Evolutionary conservation across 352 stramenopile species (phyloP).

Genomic region (Hyaloperonospora arabidopsidis): DNA sequence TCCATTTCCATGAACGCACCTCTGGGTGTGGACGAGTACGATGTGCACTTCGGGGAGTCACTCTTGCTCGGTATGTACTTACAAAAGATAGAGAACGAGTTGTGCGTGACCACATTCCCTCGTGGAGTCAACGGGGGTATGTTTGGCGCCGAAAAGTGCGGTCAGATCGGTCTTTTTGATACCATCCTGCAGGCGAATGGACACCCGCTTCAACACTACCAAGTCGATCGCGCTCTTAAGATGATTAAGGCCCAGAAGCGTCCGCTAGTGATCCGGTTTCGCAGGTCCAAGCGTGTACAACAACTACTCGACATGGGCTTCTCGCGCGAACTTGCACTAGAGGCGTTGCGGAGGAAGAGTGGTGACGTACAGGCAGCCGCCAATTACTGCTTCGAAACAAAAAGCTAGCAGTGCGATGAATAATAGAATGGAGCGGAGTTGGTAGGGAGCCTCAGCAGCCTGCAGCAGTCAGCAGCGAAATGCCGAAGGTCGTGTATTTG

Average conservation of each 20-base stretch:
- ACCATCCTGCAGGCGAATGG: conserved; percentile 69
- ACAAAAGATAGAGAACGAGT: conserved; percentile 61
- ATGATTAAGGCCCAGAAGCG: conserved; percentile 79
- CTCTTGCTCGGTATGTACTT: conserved; percentile 76
- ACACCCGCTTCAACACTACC: conserved; percentile 74
- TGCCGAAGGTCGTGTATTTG: not conserved
- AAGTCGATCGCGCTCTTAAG: conserved; percentile 72
- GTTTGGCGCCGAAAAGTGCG: conserved; percentile 73
- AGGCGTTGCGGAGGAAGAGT: conserved; percentile 41
- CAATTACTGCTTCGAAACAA: conserved; percentile 59
- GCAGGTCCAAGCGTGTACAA: conserved; percentile 51
- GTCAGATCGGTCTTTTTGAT: conserved; percentile 67
- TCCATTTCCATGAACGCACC: conserved; percentile 64
- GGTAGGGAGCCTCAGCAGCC: conserved; percentile 2
- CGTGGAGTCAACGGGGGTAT: conserved; percentile 49
- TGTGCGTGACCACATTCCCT: conserved; percentile 76
- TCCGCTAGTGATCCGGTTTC: conserved; percentile 71
- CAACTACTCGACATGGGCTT: conserved; percentile 78
- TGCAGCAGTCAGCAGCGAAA: not conserved
- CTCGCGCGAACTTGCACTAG: conserved; percentile 34
- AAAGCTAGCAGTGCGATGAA: conserved; percentile 4
- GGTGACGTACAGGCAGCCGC: conserved; percentile 58
- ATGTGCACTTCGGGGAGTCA: conserved; percentile 65
- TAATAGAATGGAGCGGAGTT: too few relatives aligned
- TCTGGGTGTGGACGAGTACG: conserved; percentile 53